These are phyloP conservation scores for Boletus rufocinnamomeus DNA, from an alignment of 768 basidiomycete genomes.

Conservation along the genomic window DNA sequence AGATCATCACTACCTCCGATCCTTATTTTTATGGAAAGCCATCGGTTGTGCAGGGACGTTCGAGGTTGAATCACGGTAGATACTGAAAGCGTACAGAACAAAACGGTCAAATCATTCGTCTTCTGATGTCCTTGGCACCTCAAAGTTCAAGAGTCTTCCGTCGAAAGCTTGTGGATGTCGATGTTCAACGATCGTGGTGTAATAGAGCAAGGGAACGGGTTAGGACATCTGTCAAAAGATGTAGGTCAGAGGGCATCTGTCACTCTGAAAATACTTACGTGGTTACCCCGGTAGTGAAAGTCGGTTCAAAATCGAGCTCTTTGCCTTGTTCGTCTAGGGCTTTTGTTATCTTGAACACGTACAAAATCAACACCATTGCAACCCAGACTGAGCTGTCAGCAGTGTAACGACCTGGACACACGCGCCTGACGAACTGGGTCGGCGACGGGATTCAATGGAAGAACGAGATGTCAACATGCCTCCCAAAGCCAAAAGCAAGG, in stretches of 20 bases:
- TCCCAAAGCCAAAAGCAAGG: slow-evolving; percentile 27
- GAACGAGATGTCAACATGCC: slow-evolving; percentile 6
- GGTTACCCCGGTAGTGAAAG: slow-evolving; percentile 18
- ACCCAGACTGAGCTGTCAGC: slow-evolving; percentile 36
- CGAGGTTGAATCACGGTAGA: too few relatives aligned
- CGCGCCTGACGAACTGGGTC: slow-evolving; percentile 16
- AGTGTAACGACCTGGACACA: slow-evolving; percentile 36
- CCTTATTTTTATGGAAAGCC: background rate
- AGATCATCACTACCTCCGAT: background rate
- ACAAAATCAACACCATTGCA: slow-evolving; percentile 30
- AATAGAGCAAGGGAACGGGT: slow-evolving; percentile 18
- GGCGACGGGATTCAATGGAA: background rate
- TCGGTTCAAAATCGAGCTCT: slow-evolving; percentile 22
- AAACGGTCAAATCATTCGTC: too few relatives aligned
- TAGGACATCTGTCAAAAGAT: slow-evolving; percentile 9
- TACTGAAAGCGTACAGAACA: too few relatives aligned
- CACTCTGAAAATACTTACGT: slow-evolving; percentile 4
- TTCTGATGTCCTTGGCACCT: background rate
- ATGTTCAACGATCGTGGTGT: slow-evolving; percentile 2
- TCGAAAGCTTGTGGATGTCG: slow-evolving; percentile 5
- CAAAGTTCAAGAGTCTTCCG: background rate
- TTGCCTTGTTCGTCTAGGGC: slow-evolving; percentile 28
- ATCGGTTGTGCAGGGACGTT: too few relatives aligned
- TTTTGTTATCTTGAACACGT: slow-evolving; percentile 29
- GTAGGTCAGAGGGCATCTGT: background rate